These are phyloP conservation scores for Penicillium cataractarum DNA, from an alignment of 495 filamentous ascomycete species.

Conservation along the genomic window DNA sequence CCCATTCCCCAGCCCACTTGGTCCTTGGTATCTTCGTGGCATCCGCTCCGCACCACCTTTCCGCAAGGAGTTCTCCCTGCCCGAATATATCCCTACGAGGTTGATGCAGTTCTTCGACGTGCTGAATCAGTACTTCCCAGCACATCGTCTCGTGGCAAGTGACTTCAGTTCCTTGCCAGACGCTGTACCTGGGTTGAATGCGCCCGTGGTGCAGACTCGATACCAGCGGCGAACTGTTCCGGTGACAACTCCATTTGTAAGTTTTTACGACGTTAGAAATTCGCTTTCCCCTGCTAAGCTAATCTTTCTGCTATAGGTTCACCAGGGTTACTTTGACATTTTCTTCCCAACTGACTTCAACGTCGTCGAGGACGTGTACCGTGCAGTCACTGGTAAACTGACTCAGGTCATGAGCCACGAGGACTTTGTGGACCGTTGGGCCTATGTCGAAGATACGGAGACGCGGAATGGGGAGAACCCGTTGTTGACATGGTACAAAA, in stretches of 20 bases:
- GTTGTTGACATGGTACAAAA: constrained; percentile 90
- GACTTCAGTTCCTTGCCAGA: constrained; percentile 90
- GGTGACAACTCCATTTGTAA: constrained; percentile 87
- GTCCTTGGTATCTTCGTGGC: constrained; percentile 57
- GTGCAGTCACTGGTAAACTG: constrained; percentile 86
- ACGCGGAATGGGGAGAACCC: constrained; percentile 93
- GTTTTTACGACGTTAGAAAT: constrained; percentile 26
- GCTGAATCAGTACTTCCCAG: constrained; percentile 81
- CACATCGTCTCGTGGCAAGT: constrained; percentile 82
- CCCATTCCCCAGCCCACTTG: constrained; percentile 58
- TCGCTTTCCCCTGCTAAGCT: constrained; percentile 8
- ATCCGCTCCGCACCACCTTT: constrained; percentile 67
- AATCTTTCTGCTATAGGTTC: constrained; percentile 61
- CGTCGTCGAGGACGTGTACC: constrained; percentile 85
- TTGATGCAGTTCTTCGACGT: constrained; percentile 97
- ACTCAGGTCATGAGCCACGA: constrained; percentile 84
- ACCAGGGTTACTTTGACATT: constrained; percentile 98
- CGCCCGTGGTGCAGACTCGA: constrained; percentile 93
- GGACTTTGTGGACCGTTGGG: constrained; percentile 87
- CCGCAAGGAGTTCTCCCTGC: constrained; percentile 68
- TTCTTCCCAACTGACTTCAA: constrained; percentile 96
- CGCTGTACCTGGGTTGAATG: constrained; percentile 79
- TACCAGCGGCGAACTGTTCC: constrained; percentile 84
- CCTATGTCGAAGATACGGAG: constrained; percentile 85
- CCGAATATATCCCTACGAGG: constrained; percentile 92